Base-by-base conservation (phyloP, 148 eudicot genomes). In the Amaranthus cruentus region DNA sequence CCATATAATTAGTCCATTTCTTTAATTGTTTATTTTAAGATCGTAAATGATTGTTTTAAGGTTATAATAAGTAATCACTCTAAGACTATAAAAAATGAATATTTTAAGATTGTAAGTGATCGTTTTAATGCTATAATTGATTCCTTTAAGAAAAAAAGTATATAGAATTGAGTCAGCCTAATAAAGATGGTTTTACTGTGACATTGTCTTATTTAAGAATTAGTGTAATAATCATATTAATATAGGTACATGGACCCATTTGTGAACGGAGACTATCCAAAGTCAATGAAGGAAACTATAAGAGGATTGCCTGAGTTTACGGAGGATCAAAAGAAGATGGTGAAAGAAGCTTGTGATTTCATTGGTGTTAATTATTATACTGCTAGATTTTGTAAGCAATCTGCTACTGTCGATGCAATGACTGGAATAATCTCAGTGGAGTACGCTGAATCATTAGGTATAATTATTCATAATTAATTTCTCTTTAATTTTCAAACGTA, bases 231-330 rank as follows among this genome's bases (percentile, higher is more conserved):
- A 28, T 18, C 0, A 18, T 18, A 28, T 0, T 57, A 1, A 2
- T 49, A 1, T 0, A 72, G 75, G 67, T 72, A 59, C 47, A 72
- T 72, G 75, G 75, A 72, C 38, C 75, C 75, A 18, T 60, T 72
- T 50, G 55, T 62, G 0, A 3, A 72, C 7, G 75, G 75, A 3
- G 75, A 72, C 6, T 72, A 72, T 11, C 75, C 75, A 3, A 21
- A 15, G 13, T 15, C 68, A 4, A 72, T 72, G 75, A 60, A 51
- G 47, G 66, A 28, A 2, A 8, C 15, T 1, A 10, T 72, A 50
- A 62, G 13, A 62, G 75, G 57, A 4, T 67, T 72, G 5, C 75
- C 75, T 0, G 48, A 60, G 42, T 72, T 72, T 55, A 72, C 67
- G 2, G 18, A 49, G 18, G 57, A 60, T 6, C 18, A 72, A 50